Base-by-base conservation (phyloP, 2,329 filamentous ascomycete species). In the Myriosclerotinia duriaeana region DNA sequence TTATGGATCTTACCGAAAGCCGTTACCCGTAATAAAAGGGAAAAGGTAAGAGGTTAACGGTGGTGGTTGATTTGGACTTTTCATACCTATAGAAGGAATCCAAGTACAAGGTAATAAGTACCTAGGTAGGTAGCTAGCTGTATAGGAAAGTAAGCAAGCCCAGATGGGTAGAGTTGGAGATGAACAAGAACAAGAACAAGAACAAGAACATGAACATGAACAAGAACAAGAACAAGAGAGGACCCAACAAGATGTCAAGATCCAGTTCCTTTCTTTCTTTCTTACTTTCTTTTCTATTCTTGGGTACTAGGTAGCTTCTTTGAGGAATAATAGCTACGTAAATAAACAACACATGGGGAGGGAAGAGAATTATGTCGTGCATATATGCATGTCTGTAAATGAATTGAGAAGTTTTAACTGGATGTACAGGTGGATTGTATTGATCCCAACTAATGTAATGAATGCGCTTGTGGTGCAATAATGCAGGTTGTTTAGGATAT, bases 341-440 rank as follows among this genome's bases (percentile, higher is more conserved):
- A 48, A 36, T n/a, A 38, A 40, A 63, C 53, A 48, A 34, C 44
- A 52, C 22, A 42, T 42, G 8, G 40, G 42, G 34, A 26, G 14
- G 50, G 52, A 30, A 46, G 34, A 52, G 30, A 53, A 44, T 42
- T 38, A 65, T 67, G 59, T 67, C 36, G 60, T 67, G 65, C 60
- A 67, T 58, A 22, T 26, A 67, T 67, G 59, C 62, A 40, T 48
- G 62, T 55, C 62, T 26, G 26, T 3, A 12, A 20, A 54, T 15
- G 30, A 38, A 22, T 53, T 15, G 26, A 2, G 17, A 12, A 20
- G n/a, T 3, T 38, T 42, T 62, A 40, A 62, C 17, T 62, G 46
- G 59, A 62, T n/a, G n/a, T n/a, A n/a, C n/a, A n/a, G n/a, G n/a
- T n/a, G n/a, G n/a, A n/a, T n/a, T 30, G 17, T 48, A 26, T 36